Evolutionary conservation across 148 eudicot species (phyloP), one percentile per base, ranked within the genome.

Genomic region (Cornus florida): DNA sequence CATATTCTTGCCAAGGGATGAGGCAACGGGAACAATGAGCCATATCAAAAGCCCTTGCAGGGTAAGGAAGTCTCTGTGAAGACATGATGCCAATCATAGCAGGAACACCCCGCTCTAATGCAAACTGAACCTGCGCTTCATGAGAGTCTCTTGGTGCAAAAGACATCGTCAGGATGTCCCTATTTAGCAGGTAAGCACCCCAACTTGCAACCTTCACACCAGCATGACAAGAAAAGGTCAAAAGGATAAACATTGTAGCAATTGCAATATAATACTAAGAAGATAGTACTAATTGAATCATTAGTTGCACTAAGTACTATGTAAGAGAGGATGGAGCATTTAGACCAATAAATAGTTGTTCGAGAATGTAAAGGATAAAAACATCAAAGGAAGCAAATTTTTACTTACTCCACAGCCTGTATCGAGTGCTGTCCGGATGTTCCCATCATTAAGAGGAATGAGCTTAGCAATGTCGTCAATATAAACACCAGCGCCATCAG

Each of bases 11-110:
- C 97, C 99, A 93, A 19, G 97, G 97, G 71, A 95, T 93, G 53
- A 95, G 75, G 84, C 99, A 95, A n/a, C 99, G 97, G 20, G 99
- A 93, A 75, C 99, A 95, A 65, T 95, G 99, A 82, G 99, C 97
- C 93, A 95, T 95, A 68, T 95, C 99, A 78, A 95, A 95, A 72
- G 97, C 94, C 80, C 99, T 86, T 32, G 99, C 91, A 24, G 99
- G 99, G 81, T 92, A 95, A 69, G 99, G 96, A 73, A 95, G 88
- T 78, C 97, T 85, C 75, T 89, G 90, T 6, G 99, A 90, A 77
- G 88, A 94, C 90, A 95, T 84, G 67, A 95, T 78, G 38, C 97
- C 97, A 50, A 95, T 87, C 97, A 95, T 92, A 77, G 99, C 99
- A 65, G 99, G 99, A 82, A 95, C 97, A n/a, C 99, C 99, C 24